These are phyloP conservation scores for Phalaenopsis equestris DNA, from an alignment of 106 monocot species.

Conservation along the genomic window DNA sequence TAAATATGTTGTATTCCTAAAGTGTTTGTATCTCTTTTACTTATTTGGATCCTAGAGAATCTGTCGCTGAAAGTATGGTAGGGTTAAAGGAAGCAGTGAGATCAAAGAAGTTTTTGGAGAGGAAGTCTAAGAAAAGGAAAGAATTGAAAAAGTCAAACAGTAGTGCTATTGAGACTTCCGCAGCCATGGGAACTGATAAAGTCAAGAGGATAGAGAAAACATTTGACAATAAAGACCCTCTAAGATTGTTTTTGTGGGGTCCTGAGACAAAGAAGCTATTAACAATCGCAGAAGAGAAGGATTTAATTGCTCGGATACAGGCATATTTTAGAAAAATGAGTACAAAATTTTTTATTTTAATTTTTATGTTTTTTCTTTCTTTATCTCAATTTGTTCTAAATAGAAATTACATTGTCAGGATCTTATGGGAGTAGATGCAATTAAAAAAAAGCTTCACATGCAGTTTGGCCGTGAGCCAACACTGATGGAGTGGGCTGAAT, in stretches of 20 bases:
- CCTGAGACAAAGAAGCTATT: slow-evolving; percentile 63
- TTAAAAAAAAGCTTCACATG: slow-evolving; percentile 41
- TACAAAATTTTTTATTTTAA: not conserved
- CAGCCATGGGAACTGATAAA: slow-evolving; percentile 7
- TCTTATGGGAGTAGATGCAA: slow-evolving; percentile 67
- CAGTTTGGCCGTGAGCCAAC: slow-evolving; percentile 77
- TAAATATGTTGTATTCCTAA: not conserved
- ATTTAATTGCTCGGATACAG: slow-evolving; percentile 61
- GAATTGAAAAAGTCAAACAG: slow-evolving; percentile 20
- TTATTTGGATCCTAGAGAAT: slow-evolving; percentile 19
- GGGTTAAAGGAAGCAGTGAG: slow-evolving; percentile 20
- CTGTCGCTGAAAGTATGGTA: slow-evolving; percentile 4
- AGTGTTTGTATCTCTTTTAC: not conserved
- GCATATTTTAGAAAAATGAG: slow-evolving; percentile 22
- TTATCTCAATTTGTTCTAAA: not conserved
- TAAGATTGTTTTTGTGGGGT: slow-evolving; percentile 56
- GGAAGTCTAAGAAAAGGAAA: slow-evolving; percentile 48
- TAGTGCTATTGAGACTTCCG: slow-evolving; percentile 9
- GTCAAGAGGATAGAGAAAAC: slow-evolving; percentile 41
- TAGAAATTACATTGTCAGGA: slow-evolving; percentile 26
- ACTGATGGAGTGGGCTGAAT: slow-evolving; percentile 66
- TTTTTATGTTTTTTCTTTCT: not conserved
- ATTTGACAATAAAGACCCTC: slow-evolving; percentile 50
- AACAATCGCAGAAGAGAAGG: slow-evolving; percentile 70
- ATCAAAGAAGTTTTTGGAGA: slow-evolving; percentile 45